These are phyloP conservation scores for Grosmannia huntii DNA, from an alignment of 2,329 filamentous ascomycete species.

Conservation along the genomic window DNA sequence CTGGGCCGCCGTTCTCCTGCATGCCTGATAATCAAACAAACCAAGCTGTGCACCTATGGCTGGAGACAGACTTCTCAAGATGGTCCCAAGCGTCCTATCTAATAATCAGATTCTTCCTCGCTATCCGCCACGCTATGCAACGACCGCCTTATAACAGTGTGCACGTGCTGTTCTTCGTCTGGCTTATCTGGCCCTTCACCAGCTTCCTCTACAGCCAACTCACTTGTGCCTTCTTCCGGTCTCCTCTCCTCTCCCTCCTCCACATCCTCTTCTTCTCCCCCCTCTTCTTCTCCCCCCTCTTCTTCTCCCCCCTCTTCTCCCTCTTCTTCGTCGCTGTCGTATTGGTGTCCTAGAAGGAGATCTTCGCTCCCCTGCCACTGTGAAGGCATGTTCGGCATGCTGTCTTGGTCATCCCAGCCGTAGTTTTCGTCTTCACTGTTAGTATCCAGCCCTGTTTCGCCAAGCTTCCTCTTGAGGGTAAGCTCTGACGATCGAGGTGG, in stretches of 20 bases:
- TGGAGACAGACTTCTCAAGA: too few species aligned
- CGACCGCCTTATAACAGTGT: not conserved
- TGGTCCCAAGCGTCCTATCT: not conserved
- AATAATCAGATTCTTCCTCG: constrained; percentile 11
- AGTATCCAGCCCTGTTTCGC: constrained; percentile 45
- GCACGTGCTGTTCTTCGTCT: not conserved
- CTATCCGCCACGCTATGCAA: constrained; percentile 11
- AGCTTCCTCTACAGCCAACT: not conserved
- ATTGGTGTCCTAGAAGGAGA: constrained; percentile 32
- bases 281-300: not conserved
- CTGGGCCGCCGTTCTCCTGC: too few species aligned
- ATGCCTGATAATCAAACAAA: not conserved
- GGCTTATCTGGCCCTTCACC: not conserved
- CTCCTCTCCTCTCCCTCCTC: not conserved
- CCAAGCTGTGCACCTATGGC: not conserved
- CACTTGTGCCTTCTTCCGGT: not conserved
- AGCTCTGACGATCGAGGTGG: constrained; percentile 17
- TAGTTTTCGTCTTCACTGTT: constrained; percentile 56
- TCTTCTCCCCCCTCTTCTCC: constrained; percentile 3
- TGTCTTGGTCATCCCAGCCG: constrained; percentile 56
- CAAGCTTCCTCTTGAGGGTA: constrained; percentile 50
- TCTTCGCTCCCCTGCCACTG: constrained; percentile 59
- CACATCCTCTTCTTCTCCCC: not conserved
- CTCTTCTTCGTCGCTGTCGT: constrained; percentile 10
- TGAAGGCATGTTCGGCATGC: constrained; percentile 45